Conservation (phyloP, 345 rosid genomes). For the Pugionium dolabratum region DNA sequence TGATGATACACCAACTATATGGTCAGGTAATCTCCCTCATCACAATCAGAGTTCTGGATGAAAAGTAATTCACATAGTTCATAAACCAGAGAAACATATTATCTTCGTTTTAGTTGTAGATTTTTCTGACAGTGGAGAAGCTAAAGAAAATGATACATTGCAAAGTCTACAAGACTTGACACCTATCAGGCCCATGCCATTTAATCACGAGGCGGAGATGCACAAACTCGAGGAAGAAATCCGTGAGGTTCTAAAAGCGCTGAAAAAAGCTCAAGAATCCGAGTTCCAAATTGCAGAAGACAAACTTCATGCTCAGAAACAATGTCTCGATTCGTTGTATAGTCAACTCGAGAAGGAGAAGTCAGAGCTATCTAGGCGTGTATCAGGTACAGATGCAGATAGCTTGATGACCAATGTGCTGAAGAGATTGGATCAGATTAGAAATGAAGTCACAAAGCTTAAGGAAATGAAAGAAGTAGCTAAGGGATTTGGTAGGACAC, state of each 20-base stretch:
- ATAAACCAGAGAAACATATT: neutral
- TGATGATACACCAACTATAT: slow-evolving; percentile 40
- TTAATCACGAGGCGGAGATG: slow-evolving; percentile 47
- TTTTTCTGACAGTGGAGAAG: slow-evolving; percentile 41
- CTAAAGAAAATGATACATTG: slow-evolving; percentile 30
- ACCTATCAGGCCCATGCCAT: slow-evolving; percentile 40
- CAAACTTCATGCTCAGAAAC: slow-evolving; percentile 60
- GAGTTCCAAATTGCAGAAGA: slow-evolving; percentile 71
- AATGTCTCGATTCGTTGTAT: slow-evolving; percentile 55
- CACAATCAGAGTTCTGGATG: neutral
- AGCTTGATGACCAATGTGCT: slow-evolving; percentile 44
- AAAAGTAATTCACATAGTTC: too few species aligned
- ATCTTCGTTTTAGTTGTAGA: slow-evolving; percentile 38
- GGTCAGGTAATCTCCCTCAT: slow-evolving; percentile 46
- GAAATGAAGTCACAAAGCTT: slow-evolving; percentile 55
- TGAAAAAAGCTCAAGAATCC: slow-evolving; percentile 57
- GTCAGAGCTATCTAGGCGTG: slow-evolving; percentile 43
- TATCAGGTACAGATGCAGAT: slow-evolving; percentile 39
- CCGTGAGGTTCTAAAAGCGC: slow-evolving; percentile 53
- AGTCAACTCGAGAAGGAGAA: slow-evolving; percentile 69
- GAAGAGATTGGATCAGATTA: slow-evolving; percentile 58
- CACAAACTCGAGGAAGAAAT: slow-evolving; percentile 69
- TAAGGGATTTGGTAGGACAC: slow-evolving; percentile 68
- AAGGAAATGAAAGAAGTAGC: slow-evolving; percentile 72
- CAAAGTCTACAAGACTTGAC: slow-evolving; percentile 40